Conservation (phyloP, 768 basidiomycete genomes). For the Glaciozyma antarctica region DNA sequence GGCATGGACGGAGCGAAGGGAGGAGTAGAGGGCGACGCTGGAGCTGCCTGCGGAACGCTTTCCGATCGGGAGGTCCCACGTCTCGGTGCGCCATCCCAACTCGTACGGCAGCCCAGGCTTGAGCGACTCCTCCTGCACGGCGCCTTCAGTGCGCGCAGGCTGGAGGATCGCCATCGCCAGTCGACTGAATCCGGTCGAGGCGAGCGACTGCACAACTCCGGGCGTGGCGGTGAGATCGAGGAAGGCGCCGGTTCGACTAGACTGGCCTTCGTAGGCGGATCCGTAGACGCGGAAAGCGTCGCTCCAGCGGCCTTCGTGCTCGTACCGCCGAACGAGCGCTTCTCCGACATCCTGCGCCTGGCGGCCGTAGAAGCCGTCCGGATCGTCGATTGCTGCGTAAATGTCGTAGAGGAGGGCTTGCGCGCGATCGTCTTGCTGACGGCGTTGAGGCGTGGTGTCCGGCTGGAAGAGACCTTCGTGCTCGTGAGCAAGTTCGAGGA, state of each 20-base stretch:
- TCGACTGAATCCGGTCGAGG: constrained; percentile 79
- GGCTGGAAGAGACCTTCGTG: constrained; percentile 44
- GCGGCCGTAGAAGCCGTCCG: constrained; percentile 96
- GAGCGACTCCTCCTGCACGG: constrained; percentile 38
- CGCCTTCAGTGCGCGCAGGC: constrained; percentile 35
- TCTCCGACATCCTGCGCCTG: constrained; percentile 63
- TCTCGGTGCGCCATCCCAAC: constrained; percentile 86
- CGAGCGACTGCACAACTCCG: constrained; percentile 68
- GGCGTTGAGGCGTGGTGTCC: neutral
- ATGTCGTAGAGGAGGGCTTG: constrained; percentile 80
- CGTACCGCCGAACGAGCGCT: constrained; percentile 73
- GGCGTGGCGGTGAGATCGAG: constrained; percentile 42
- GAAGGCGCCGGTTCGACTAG: neutral
- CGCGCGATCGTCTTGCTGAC: constrained; percentile 28
- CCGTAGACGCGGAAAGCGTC: constrained; percentile 85
- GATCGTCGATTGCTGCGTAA: constrained; percentile 91
- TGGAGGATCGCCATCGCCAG: constrained; percentile 62
- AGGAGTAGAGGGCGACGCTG: constrained; percentile 60
- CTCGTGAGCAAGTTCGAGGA: constrained; percentile 63
- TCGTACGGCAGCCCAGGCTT: constrained; percentile 53
- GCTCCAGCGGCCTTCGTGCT: constrained; percentile 87
- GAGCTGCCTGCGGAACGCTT: constrained; percentile 30
- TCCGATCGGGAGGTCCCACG: constrained; percentile 63
- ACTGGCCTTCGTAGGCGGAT: constrained; percentile 59
- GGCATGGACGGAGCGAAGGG: constrained; percentile 43